Conservation (phyloP, 371 early-diverging fungal species). For the Umbelopsis sp. region DNA sequence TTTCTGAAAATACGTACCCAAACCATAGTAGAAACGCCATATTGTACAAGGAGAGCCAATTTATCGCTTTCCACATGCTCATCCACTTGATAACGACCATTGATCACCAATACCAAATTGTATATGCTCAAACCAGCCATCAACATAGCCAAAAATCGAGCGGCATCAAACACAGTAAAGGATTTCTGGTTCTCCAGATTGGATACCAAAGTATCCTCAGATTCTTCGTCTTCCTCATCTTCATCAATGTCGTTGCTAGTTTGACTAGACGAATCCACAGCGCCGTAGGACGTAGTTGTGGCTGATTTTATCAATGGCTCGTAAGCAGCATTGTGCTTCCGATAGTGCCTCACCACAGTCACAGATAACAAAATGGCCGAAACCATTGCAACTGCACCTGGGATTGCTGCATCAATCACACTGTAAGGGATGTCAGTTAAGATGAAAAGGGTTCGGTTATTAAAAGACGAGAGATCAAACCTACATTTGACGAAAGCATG, state of each 20-base stretch:
- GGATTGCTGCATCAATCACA: constrained; percentile 13
- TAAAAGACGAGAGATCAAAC: background rate
- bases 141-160: constrained; percentile 14
- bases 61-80: constrained; percentile 24
- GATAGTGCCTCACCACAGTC: constrained; percentile 24
- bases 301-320: constrained; percentile 24
- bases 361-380: constrained; percentile 27
- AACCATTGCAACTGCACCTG: constrained; percentile 20
- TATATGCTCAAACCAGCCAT: constrained; percentile 18
- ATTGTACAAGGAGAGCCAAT: constrained; percentile 6
- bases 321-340: constrained; percentile 22
- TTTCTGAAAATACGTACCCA: constrained; percentile 26
- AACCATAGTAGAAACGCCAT: constrained; percentile 20
- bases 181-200: background rate
- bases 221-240: constrained; percentile 13
- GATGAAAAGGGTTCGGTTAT: background rate
- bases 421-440: background rate
- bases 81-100: constrained; percentile 17
- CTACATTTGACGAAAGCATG: constrained; percentile 30
- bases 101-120: constrained; percentile 22
- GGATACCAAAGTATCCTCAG: constrained; percentile 20
- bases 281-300: constrained; percentile 4
- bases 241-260: constrained; percentile 15
- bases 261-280: constrained; percentile 20
- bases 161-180: constrained; percentile 11